Percentiles rank a stretch among this genome's conserved stretches.
Conservation (phyloP, 257 asterid species). For the Rhazya stricta region DNA sequence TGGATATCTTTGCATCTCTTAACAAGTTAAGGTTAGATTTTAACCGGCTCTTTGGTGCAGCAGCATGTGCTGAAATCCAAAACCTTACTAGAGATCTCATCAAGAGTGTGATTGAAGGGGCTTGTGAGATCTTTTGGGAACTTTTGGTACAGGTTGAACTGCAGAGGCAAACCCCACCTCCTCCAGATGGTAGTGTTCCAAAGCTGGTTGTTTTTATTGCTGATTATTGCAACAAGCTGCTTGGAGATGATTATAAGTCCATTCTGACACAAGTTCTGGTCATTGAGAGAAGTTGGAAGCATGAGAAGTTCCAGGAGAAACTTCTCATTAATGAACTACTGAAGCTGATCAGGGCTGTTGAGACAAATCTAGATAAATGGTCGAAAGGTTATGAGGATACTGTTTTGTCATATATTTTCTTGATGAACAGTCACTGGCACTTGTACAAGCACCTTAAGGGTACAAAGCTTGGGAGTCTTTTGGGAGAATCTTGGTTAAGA, state of each 20-base stretch:
- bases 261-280: conserved; percentile 70
- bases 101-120: conserved; percentile 70
- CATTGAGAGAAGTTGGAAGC: conserved; percentile 87
- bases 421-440: conserved; percentile 89
- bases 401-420: conserved; percentile 44
- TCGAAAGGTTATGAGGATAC: conserved; percentile 60
- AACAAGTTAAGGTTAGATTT: conserved; percentile 82
- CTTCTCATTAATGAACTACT: conserved; percentile 56
- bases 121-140: conserved; percentile 90
- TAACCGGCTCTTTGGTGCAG: conserved; percentile 81
- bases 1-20: conserved; percentile 75
- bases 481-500: conserved; percentile 70
- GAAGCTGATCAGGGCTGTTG: conserved; percentile 58
- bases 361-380: conserved; percentile 73
- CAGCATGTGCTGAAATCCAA: conserved; percentile 80
- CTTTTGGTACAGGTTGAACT: conserved; percentile 80
- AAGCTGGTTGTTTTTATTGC: conserved; percentile 70
- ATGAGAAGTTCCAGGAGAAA: conserved; percentile 61
- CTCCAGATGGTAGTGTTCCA: conserved; percentile 73
- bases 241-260: conserved; percentile 74
- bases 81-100: conserved; percentile 73
- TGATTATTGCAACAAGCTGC: conserved; percentile 78
- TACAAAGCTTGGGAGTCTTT: conserved; percentile 57
- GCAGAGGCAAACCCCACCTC: conserved; percentile 77
- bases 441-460: conserved; percentile 58